These are phyloP conservation scores for Starmerella asiatica DNA, from an alignment of 805 yeast genomes.

Conservation along the genomic window DNA sequence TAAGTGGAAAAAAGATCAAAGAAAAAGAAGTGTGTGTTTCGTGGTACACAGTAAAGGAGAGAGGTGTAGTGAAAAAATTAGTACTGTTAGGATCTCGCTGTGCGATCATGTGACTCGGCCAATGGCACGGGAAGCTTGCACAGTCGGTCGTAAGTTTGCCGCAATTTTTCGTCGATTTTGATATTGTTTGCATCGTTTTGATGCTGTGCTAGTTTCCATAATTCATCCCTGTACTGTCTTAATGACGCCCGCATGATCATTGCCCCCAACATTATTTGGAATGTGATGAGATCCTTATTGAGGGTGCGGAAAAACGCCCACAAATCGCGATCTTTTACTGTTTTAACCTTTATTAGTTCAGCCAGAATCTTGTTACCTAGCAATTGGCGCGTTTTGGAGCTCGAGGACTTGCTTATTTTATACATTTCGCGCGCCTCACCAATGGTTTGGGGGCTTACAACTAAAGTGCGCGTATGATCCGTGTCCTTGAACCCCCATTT, in stretches of 20 bases:
- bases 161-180: slow-evolving; percentile 16
- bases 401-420: slow-evolving; percentile 5
- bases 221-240: slow-evolving; percentile 8
- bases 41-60: neutral
- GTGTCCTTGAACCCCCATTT: slow-evolving; percentile 22
- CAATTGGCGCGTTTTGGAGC: slow-evolving; percentile 1
- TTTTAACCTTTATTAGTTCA: slow-evolving; percentile 2
- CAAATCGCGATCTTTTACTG: slow-evolving; percentile 5
- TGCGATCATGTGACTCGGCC: neutral
- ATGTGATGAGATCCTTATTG: slow-evolving; percentile 20
- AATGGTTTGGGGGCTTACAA: slow-evolving; percentile 12
- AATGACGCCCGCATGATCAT: slow-evolving; percentile 13
- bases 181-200: slow-evolving; percentile 19
- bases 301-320: slow-evolving; percentile 16
- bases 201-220: slow-evolving; percentile 16
- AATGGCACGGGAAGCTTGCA: slow-evolving; percentile 1
- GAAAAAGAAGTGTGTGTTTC: too few species aligned
- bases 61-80: neutral
- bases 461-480: slow-evolving; percentile 10
- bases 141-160: slow-evolving; percentile 15
- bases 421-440: slow-evolving; percentile 18
- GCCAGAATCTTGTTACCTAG: slow-evolving; percentile 19
- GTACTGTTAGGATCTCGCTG: neutral
- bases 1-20: too few species aligned
- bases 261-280: slow-evolving; percentile 20